Evolutionary conservation across 306 rosid species (phyloP).

Genomic region (Corylus americana): DNA sequence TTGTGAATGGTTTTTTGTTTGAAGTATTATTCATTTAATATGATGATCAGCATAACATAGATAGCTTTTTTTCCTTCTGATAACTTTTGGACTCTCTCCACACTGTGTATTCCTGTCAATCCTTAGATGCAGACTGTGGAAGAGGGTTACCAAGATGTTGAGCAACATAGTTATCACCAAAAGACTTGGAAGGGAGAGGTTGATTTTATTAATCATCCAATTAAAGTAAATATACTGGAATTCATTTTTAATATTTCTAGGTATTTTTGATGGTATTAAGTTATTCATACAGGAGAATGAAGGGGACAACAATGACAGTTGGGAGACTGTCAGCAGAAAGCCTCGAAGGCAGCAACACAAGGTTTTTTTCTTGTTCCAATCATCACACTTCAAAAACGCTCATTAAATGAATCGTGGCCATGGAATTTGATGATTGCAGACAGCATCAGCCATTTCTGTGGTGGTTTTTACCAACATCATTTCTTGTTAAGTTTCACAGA

Average conservation of each 20-base stretch:
- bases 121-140: constrained; percentile 16
- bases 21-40: background rate
- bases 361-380: constrained; percentile 44
- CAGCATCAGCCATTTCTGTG: background rate
- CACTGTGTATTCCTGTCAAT: background rate
- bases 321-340: constrained; percentile 80
- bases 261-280: constrained; percentile 9
- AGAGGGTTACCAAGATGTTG: constrained; percentile 24
- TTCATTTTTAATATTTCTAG: background rate
- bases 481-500: background rate
- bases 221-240: background rate
- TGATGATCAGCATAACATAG: background rate
- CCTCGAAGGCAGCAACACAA: constrained; percentile 60
- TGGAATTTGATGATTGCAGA: background rate
- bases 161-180: constrained; percentile 27
- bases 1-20: background rate
- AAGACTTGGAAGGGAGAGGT: constrained; percentile 40
- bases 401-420: constrained; percentile 15
- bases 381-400: constrained; percentile 9
- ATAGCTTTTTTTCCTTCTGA: background rate
- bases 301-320: constrained; percentile 55
- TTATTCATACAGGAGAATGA: constrained; percentile 45
- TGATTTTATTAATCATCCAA: background rate
- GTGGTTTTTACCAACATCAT: background rate
- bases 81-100: background rate